Percentiles rank a stretch among this genome's conserved stretches.
These are phyloP conservation scores for Jacaranda copaia DNA, from an alignment of 257 asterid genomes.

Conservation along the genomic window DNA sequence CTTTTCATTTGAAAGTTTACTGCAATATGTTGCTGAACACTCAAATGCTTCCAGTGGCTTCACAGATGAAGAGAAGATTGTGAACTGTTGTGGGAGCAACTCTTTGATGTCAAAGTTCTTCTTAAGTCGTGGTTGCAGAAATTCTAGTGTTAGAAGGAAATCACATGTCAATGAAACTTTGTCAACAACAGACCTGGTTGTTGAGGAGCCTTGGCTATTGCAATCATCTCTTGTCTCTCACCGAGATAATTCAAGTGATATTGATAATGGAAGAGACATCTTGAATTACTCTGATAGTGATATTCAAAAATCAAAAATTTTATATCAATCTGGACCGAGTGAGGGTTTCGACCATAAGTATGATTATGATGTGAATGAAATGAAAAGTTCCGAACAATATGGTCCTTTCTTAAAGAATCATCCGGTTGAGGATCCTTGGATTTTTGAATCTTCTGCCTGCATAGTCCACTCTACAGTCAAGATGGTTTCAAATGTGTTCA, in stretches of 20 bases:
- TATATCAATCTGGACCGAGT: slow-evolving; percentile 28
- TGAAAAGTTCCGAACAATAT: slow-evolving; percentile 34
- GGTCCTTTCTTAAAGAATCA: slow-evolving; percentile 38
- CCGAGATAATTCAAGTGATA: slow-evolving; percentile 41
- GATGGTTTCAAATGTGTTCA: slow-evolving; percentile 37
- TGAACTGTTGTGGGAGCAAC: slow-evolving; percentile 49
- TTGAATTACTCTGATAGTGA: slow-evolving; percentile 42
- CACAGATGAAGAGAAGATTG: slow-evolving; percentile 64
- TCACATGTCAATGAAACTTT: slow-evolving; percentile 44
- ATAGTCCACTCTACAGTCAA: slow-evolving; percentile 35
- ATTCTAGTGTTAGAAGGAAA: slow-evolving; percentile 39
- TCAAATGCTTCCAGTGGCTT: slow-evolving; percentile 88
- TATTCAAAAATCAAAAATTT: slow-evolving; percentile 42
- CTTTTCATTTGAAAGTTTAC: slow-evolving; percentile 33
- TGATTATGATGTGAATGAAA: slow-evolving; percentile 41
- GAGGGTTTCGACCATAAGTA: slow-evolving; percentile 40
- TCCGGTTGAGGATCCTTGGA: slow-evolving; percentile 97
- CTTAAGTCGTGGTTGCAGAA: slow-evolving; percentile 45
- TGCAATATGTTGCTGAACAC: slow-evolving; percentile 74
- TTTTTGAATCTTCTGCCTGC: slow-evolving; percentile 50
- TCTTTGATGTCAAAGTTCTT: slow-evolving; percentile 50
- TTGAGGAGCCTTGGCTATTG: slow-evolving; percentile 94
- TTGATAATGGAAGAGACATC: slow-evolving; percentile 43
- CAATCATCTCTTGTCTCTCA: slow-evolving; percentile 55
- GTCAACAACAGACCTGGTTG: slow-evolving; percentile 43